Evolutionary conservation across 2,329 filamentous ascomycete species (phyloP).

Genomic region (Ascochyta koolunga): DNA sequence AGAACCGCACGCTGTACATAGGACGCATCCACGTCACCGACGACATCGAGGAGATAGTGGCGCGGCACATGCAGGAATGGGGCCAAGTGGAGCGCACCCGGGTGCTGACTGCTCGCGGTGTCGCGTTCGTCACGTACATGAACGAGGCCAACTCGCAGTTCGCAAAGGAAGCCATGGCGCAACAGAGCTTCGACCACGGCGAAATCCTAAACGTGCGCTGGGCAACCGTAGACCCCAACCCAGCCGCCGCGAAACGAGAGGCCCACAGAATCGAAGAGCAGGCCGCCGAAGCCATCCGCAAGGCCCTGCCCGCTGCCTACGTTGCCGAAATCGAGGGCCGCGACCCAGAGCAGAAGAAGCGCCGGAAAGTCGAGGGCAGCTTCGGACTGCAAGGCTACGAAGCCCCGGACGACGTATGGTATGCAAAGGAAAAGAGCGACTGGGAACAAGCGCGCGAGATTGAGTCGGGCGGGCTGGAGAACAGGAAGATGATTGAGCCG

Average conservation of each 20-base stretch:
- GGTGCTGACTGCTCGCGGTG: slow-evolving; percentile 85
- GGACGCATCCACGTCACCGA: slow-evolving; percentile 94
- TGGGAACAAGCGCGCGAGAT: slow-evolving; percentile 69
- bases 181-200: slow-evolving; percentile 87
- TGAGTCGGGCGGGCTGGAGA: slow-evolving; percentile 61
- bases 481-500: slow-evolving; percentile 55
- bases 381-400: slow-evolving; percentile 93
- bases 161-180: slow-evolving; percentile 85
- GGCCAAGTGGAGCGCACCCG: slow-evolving; percentile 87
- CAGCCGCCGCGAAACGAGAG: slow-evolving; percentile 90
- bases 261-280: slow-evolving; percentile 90
- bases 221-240: slow-evolving; percentile 96
- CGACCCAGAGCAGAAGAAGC: slow-evolving; percentile 84
- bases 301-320: slow-evolving; percentile 86
- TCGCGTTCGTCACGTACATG: slow-evolving; percentile 92
- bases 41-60: slow-evolving; percentile 95
- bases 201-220: slow-evolving; percentile 96
- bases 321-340: slow-evolving; percentile 93
- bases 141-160: slow-evolving; percentile 67
- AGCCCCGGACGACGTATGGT: slow-evolving; percentile 92
- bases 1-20: slow-evolving; percentile 92
- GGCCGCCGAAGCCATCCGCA: slow-evolving; percentile 88
- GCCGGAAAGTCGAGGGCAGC: slow-evolving; percentile 82
- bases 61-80: slow-evolving; percentile 96
- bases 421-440: slow-evolving; percentile 75